Evolutionary conservation across 2,329 filamentous ascomycete genomes (phyloP), one percentile per base, ranked within the genome.

Genomic region (Beauveria sp.): DNA sequence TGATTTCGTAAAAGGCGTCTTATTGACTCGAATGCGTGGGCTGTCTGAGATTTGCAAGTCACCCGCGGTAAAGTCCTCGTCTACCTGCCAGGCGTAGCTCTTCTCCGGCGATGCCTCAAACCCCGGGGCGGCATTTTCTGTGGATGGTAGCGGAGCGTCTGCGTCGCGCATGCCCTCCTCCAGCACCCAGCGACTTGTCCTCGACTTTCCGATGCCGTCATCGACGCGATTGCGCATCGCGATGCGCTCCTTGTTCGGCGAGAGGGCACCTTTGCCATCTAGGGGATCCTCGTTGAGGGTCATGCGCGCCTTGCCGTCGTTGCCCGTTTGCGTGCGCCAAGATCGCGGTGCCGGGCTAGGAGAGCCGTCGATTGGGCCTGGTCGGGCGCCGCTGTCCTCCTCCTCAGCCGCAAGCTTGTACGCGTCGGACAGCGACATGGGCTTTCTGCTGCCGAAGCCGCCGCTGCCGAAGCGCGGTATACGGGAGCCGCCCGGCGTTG

Each of bases 31-130:
- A 57, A 85, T 76, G 38, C 80, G 78, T n/a, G 83, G 83, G 64
- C 82, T 85, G 64, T 80, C 75, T 0, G 83, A 85, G 40, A 82
- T 68, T 62, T 84, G 81, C 45, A 85, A 63, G 62, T 85, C 82
- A 48, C 78, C 76, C 12, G 78, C 82, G 0, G 83, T 85, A 65
- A 86, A 84, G 60, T 86, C 83, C 5, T 79, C 77, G 40, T 85
- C 83, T 7, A 83, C 70, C 61, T 84, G 74, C 83, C 82, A 86
- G 8, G 77, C 79, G 62, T 79, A 82, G 65, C 77, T 80, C 69
- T 81, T 83, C 57, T 80, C 77, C 0, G 82, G 81, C 0, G 80
- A 80, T 6, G 65, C 40, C 60, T 26, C 54, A 64, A 34, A 45
- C 18, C 31, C 52, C 48, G 26, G 50, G 12, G 31, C 24, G 3